Evolutionary conservation across 2,329 filamentous ascomycete genomes (phyloP).

Genomic region (Xylariaceae sp.): DNA sequence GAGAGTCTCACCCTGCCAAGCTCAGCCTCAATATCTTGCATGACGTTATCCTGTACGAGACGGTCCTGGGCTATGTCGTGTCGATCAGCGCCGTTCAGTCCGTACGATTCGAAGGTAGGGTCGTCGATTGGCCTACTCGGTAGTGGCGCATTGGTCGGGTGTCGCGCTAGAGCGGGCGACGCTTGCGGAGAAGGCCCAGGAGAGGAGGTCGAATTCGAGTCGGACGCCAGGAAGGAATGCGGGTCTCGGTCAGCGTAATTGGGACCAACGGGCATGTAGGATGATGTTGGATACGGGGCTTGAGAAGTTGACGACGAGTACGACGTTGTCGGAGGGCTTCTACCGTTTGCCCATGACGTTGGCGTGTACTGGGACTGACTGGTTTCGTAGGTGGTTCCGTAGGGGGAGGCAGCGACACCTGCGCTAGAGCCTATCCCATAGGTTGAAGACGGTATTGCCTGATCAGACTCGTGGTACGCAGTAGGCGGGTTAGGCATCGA

Average conservation of each 20-base stretch:
- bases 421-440: slow-evolving; percentile 29
- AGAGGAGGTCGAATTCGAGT: slow-evolving; percentile 48
- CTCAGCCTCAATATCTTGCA: slow-evolving; percentile 54
- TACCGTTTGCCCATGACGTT: slow-evolving; percentile 37
- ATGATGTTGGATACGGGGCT: slow-evolving; percentile 47
- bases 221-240: slow-evolving; percentile 40
- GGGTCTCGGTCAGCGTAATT: slow-evolving; percentile 45
- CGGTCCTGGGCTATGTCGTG: slow-evolving; percentile 37
- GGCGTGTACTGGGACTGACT: slow-evolving; percentile 31
- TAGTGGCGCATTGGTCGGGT: slow-evolving; percentile 56
- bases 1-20: slow-evolving; percentile 38
- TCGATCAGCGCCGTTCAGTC: slow-evolving; percentile 34
- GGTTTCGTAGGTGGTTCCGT: slow-evolving; percentile 28
- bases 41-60: slow-evolving; percentile 47
- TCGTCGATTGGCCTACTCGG: slow-evolving; percentile 49
- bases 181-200: slow-evolving; percentile 42
- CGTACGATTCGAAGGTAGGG: slow-evolving; percentile 39
- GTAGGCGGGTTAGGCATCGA: slow-evolving; percentile 30
- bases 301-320: slow-evolving; percentile 37
- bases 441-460: slow-evolving; percentile 35
- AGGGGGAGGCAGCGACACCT: slow-evolving; percentile 12
- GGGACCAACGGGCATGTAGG: slow-evolving; percentile 50
- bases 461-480: slow-evolving; percentile 38
- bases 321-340: slow-evolving; percentile 35
- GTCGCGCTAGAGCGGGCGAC: slow-evolving; percentile 46